Base-by-base conservation (phyloP, 805 yeast species). In the Novakomyces olei region DNA sequence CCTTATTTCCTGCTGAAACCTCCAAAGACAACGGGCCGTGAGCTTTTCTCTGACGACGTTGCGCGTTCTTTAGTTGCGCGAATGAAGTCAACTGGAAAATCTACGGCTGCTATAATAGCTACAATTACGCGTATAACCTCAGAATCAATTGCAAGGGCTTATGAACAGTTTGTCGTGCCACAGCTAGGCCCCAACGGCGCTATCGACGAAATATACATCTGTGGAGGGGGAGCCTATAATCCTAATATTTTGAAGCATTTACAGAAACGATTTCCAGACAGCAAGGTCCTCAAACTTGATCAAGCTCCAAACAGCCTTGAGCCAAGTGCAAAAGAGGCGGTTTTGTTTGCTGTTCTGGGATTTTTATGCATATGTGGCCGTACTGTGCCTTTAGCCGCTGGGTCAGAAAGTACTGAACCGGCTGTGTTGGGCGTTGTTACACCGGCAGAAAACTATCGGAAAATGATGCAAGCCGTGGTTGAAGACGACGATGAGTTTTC, bases 11-110 rank as follows among this genome's bases (percentile, higher is more conserved):
- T 34, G 7, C 23, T 32, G 12, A 18, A 17, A 9, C 47, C 44
- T 16, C 51, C 51, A 4, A 47, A 45, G 30, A 45, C 51, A 1
- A 46, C 51, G 5, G 50, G 51, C 3, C 35, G 51, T 27, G 50
- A 46, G 32, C 32, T 44, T 17, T 47, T 47, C 37, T 45, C 50
- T 2, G 50, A 47, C 29, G 26, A 38, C 7, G 36, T 35, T 30
- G 46, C 48, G 8, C 10, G 30, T 4, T 34, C 34, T 3, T 12
- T 22, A 10, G 25, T 22, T 3, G 9, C 25, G 9, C 12, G 12
- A 15, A 37, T 45, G 4, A 20, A 27, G n/a, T 25, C 31, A 5
- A 37, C 33, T 28, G 49, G 48, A 6, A 27, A 38, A n/a, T 33
- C 33, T 5, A 34, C 37, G 22, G 36, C 44, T 32, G 50, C 41